A percentile compares a stretch with the other conserved stretches of the same genome.
Evolutionary conservation across 495 filamentous ascomycete species (phyloP).

Genomic region (Neurospora sp.): DNA sequence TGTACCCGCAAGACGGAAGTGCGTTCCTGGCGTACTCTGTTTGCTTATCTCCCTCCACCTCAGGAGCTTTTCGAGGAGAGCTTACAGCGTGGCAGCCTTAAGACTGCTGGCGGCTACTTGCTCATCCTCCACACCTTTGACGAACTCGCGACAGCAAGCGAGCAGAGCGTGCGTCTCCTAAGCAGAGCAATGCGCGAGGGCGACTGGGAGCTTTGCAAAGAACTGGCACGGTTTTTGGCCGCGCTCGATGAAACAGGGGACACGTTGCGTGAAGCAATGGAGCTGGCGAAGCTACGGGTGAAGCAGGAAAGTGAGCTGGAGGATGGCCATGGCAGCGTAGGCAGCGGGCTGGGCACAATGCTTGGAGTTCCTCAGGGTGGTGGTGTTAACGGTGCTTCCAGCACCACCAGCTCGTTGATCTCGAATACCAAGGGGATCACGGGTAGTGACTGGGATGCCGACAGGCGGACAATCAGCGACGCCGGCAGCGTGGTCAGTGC

Average conservation of each 20-base stretch:
- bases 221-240: slow-evolving; percentile 84
- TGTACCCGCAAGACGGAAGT: slow-evolving; percentile 97
- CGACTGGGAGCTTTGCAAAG: slow-evolving; percentile 96
- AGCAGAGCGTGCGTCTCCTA: slow-evolving; percentile 75
- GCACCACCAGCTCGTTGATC: slow-evolving; percentile 3
- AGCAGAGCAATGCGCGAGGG: slow-evolving; percentile 69
- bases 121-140: slow-evolving; percentile 93
- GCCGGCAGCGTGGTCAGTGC: slow-evolving; percentile 16
- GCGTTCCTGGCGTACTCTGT: slow-evolving; percentile 87
- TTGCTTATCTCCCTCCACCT: slow-evolving; percentile 78
- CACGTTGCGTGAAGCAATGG: slow-evolving; percentile 69
- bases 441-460: slow-evolving; percentile 21
- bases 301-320: slow-evolving; percentile 26
- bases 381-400: slow-evolving; percentile 20
- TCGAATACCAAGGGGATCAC: slow-evolving; percentile 4
- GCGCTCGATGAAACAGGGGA: slow-evolving; percentile 81
- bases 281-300: slow-evolving; percentile 51
- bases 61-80: slow-evolving; percentile 88
- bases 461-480: slow-evolving; percentile 20
- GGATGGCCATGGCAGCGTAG: slow-evolving; percentile 16
- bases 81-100: slow-evolving; percentile 69
- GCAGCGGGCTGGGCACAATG: slow-evolving; percentile 38
- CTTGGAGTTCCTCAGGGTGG: slow-evolving; percentile 37
- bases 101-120: slow-evolving; percentile 92
- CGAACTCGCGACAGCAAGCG: slow-evolving; percentile 65